Conservation (phyloP, 1,139 yeast species). For the Sugiyamaella castrensis region DNA sequence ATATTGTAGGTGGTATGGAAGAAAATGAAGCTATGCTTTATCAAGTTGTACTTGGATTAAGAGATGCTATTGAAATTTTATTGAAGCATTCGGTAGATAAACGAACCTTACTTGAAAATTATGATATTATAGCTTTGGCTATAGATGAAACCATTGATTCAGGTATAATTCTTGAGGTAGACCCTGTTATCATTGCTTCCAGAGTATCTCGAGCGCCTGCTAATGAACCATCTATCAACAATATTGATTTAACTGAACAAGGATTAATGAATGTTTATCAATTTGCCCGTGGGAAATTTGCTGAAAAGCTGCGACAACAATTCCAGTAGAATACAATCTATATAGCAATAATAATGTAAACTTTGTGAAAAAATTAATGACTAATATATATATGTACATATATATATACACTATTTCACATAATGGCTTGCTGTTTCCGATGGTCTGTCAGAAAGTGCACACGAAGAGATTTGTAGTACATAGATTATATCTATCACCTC, state of each 20-base stretch:
- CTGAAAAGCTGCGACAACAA: conserved; percentile 79
- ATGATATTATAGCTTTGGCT: conserved; percentile 80
- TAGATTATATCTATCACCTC: too few relatives aligned
- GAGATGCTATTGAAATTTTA: conserved; percentile 76
- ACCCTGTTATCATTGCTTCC: conserved; percentile 79
- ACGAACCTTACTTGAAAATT: conserved; percentile 72
- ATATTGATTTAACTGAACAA: conserved; percentile 80
- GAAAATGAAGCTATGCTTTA: conserved; percentile 86
- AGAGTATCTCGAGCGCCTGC: conserved; percentile 85
- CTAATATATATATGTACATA: not conserved
- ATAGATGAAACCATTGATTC: conserved; percentile 85
- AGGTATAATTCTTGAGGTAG: conserved; percentile 88
- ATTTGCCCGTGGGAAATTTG: conserved; percentile 80
- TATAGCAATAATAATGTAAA: not conserved
- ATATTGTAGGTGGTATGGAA: conserved; percentile 68
- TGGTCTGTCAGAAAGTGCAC: too few relatives aligned
- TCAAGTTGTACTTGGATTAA: conserved; percentile 72
- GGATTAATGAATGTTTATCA: conserved; percentile 87
- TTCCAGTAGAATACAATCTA: conserved; percentile 28
- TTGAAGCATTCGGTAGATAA: conserved; percentile 76
- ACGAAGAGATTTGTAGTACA: too few relatives aligned
- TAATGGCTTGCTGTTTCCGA: too few relatives aligned
- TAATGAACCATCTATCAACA: conserved; percentile 58
- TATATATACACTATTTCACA: not conserved
- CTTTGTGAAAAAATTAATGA: not conserved